These are phyloP conservation scores for Dactylonectria estremocensis DNA, from an alignment of 2,329 filamentous ascomycete species.

Conservation along the genomic window DNA sequence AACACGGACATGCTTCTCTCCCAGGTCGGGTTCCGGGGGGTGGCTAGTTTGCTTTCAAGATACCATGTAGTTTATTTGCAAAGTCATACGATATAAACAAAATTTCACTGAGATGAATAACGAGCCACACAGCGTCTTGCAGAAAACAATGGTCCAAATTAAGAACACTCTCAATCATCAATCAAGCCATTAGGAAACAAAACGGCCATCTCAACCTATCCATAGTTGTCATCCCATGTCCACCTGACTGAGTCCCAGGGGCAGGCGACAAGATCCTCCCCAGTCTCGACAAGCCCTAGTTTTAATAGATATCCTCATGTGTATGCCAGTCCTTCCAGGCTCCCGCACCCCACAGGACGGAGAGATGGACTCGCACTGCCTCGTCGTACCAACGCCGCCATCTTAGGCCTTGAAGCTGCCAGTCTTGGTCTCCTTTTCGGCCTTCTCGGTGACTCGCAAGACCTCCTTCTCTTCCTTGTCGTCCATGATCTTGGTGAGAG, in stretches of 20 bases:
- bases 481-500: constrained; percentile 92
- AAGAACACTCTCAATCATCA: constrained; percentile 26
- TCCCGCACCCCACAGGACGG: constrained; percentile 9
- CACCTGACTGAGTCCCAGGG: constrained; percentile 20
- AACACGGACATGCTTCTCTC: neutral
- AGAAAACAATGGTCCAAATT: constrained; percentile 14
- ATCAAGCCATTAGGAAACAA: constrained; percentile 12
- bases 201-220: constrained; percentile 19
- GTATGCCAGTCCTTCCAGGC: constrained; percentile 3
- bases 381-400: constrained; percentile 6
- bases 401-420: constrained; percentile 45
- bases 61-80: constrained; percentile 23
- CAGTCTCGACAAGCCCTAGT: constrained; percentile 14
- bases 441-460: constrained; percentile 75
- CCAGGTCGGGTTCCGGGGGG: neutral
- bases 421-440: constrained; percentile 64
- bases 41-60: constrained; percentile 18
- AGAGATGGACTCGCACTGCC: neutral
- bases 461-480: constrained; percentile 82
- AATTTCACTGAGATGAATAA: constrained; percentile 17
- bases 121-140: constrained; percentile 16
- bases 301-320: constrained; percentile 20
- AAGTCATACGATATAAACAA: constrained; percentile 13
- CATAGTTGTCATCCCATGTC: constrained; percentile 15
- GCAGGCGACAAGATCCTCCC: constrained; percentile 7